phyloP scores from a whole-genome alignment of 257 asterid genomes.

The Eucommia ulmoides region DNA sequence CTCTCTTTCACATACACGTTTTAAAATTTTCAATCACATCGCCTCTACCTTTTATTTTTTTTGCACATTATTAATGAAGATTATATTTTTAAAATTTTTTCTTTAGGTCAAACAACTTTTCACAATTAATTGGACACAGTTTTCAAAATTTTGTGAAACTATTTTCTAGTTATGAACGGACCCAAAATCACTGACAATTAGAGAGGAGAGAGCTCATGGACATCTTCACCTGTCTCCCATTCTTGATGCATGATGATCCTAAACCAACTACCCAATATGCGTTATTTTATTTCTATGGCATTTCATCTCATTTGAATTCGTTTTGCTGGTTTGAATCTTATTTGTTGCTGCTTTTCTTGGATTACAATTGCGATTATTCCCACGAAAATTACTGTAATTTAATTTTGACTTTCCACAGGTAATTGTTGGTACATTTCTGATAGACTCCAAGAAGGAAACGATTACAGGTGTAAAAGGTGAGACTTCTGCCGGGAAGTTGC shows the following conservation, averaged over 20 bases:
- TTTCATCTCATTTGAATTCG: background rate
- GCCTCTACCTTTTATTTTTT: too few species aligned
- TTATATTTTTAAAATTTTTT: too few species aligned
- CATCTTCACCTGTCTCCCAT: background rate
- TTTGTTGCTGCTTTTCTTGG: background rate
- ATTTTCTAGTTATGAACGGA: too few species aligned
- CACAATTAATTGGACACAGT: too few species aligned
- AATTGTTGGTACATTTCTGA: slow-evolving; percentile 34
- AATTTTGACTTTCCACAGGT: slow-evolving; percentile 20
- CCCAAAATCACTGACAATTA: too few species aligned
- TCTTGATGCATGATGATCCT: background rate
- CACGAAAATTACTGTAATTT: background rate
- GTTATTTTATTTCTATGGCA: background rate
- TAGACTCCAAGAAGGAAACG: slow-evolving; percentile 32
- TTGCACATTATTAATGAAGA: too few species aligned
- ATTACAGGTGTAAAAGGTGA: slow-evolving; percentile 20
- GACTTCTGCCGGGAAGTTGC: slow-evolving; percentile 23
- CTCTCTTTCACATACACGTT: too few species aligned
- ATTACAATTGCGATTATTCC: background rate
- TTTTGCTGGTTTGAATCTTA: background rate
- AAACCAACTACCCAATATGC: background rate
- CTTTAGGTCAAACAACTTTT: too few species aligned
- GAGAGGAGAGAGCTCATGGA: too few species aligned
- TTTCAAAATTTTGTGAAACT: too few species aligned
- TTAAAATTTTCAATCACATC: too few species aligned